Base-by-base conservation (phyloP, 495 filamentous ascomycete genomes). In the Penicillium odoratum region DNA sequence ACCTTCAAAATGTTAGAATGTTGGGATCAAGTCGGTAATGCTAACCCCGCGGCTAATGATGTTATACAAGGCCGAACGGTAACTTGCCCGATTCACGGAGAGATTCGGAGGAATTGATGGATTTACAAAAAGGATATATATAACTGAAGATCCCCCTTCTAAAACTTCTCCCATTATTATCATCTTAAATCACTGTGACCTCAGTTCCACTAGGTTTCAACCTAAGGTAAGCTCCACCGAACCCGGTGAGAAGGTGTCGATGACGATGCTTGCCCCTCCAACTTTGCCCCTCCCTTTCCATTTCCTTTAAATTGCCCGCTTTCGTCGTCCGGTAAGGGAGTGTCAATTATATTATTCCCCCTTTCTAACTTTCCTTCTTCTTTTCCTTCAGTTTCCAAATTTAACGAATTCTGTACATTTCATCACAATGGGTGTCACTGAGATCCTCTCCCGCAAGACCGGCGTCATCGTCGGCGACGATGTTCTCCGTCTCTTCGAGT, bases 381-480 rank as follows among this genome's bases (percentile, higher is more conserved):
- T 52, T 38, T 46, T 28, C 25, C 48, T 55, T 26, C 38, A 55
- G 31, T 53, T 34, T 51, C 43, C 30, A 13, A 40, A 40, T 40
- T 56, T 21, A 53, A 55, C 48, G 40, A 43, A 45, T 52, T 33
- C 49, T 62, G 38, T 60, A 48, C 56, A 49, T 52, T 58, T 49
- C 31, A 46, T 63, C 44, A 60, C 33, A 26, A 88, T 88, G 85
- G 85, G 86, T 83, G 80, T 73, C 65, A 67, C 76, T 60, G 84
- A 88, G 57, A 74, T 85, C 69, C 84, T 94, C 50, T 83, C 72
- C 74, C 85, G 88, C 73, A 93, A 93, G 84, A 69, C 79, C 65
- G 91, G 91, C 69, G 91, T 95, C 80, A 91, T 93, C 78, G 85
- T 89, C 73, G 90, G 90, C 67, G 88, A 94, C 66, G 90, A 94